Base-by-base conservation (phyloP, 495 filamentous ascomycete species). In the Talaromyces stipitatus region DNA sequence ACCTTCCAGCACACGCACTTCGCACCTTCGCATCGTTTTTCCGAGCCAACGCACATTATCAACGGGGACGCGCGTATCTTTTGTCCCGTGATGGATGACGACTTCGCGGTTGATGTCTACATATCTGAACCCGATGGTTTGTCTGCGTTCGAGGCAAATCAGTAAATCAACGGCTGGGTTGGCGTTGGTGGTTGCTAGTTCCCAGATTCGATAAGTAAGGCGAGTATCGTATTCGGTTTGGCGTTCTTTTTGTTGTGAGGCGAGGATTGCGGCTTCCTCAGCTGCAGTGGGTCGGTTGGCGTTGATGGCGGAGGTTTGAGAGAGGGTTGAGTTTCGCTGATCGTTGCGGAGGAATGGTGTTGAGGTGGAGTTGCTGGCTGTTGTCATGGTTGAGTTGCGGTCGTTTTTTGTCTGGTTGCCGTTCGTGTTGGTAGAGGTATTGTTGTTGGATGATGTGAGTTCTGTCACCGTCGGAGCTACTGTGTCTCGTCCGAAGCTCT, bases 1-100 rank as follows among this genome's bases (percentile, higher is more conserved):
- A 5, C 89, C 91, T 59, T 96, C 88, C 11, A 99, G 75, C 5
- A 97, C 81, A 10, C 94, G 78, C 16, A 99, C 91, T 69, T 97
- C 94, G 65, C 91, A 95, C 38, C 88, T 79, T 23, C 86, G 81
- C 94, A 98, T 97, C 33, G 85, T 91, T 66, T 91, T 91, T 22
- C 90, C 91, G 16, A 99, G 77, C 94, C 94, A 99, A 56, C 85
- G 80, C 22, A 96, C 89, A 68, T 97, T 99, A 36, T 96, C 95
- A 16, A 95, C 86, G 0, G 94, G 94, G 10, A 99, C 94, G 14
- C 94, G 81, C 6, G 87, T 91, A 61, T 99, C 94, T 63, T 86
- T 86, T 65, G 84, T 90, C 11, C 94, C 94, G 63, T 99, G 94
- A 62, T 96, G 92, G 58, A 99, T 95, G 23, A 95, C 87, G 1